These are phyloP conservation scores for Jackrogersella minutella DNA, from an alignment of 495 filamentous ascomycete species.

Conservation along the genomic window DNA sequence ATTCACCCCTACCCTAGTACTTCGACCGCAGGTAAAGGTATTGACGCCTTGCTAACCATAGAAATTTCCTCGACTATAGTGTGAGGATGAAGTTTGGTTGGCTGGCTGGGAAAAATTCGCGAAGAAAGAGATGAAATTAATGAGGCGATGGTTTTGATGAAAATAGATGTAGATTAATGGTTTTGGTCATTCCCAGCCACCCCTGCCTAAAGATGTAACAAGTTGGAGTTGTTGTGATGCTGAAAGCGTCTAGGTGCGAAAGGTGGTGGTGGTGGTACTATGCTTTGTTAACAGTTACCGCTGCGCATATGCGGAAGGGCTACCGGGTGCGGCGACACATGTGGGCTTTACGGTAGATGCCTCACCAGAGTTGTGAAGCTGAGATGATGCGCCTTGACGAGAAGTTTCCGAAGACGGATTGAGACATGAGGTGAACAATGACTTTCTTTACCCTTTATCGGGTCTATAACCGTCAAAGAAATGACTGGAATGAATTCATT, in stretches of 20 bases:
- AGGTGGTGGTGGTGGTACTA: constrained; percentile 11
- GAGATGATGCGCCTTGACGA: constrained; percentile 6
- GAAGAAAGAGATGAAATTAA: constrained; percentile 16
- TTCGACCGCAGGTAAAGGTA: constrained; percentile 22
- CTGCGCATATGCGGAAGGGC: constrained; percentile 2
- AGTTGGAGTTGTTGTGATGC: neutral
- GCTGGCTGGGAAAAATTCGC: neutral
- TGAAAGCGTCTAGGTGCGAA: constrained; percentile 32
- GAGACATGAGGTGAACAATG: constrained; percentile 28
- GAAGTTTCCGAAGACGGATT: constrained; percentile 37
- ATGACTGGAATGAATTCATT: constrained; percentile 26
- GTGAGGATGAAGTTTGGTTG: neutral
- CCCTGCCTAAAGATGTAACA: constrained; percentile 8
- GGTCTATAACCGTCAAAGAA: constrained; percentile 25
- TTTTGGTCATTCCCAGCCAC: constrained; percentile 28
- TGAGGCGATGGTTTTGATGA: constrained; percentile 14
- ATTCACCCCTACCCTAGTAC: constrained; percentile 15
- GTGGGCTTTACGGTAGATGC: constrained; percentile 23
- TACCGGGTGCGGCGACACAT: constrained; percentile 39
- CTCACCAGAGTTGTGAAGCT: constrained; percentile 35
- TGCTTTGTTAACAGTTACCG: constrained; percentile 34
- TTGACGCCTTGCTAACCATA: constrained; percentile 5
- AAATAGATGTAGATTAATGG: constrained; percentile 36
- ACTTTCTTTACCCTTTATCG: constrained; percentile 13
- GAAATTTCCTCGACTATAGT: neutral